Conservation (phyloP, 2,329 filamentous ascomycete species). For the Alternaria novae-zelandiae region DNA sequence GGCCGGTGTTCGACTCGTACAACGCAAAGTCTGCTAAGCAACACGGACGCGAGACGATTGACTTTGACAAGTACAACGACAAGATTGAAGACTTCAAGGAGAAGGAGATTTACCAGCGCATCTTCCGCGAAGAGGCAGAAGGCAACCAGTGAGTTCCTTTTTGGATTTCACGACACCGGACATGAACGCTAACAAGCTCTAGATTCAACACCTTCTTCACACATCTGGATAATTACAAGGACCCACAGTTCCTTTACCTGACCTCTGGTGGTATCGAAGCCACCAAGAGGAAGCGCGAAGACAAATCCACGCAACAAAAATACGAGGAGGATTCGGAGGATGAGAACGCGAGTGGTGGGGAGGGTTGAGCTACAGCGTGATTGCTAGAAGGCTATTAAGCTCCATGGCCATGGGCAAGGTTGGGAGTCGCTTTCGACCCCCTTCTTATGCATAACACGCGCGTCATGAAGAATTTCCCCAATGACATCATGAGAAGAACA, state of each 20-base stretch:
- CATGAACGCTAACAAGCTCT: conserved; percentile 14
- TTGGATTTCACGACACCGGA: neutral
- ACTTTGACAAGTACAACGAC: conserved; percentile 78
- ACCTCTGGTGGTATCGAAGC: conserved; percentile 56
- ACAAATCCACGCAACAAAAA: conserved; percentile 33
- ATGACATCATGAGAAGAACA: neutral
- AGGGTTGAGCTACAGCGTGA: conserved; percentile 24
- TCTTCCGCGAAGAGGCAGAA: conserved; percentile 88
- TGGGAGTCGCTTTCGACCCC: neutral
- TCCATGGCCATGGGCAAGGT: neutral
- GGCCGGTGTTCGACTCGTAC: conserved; percentile 89
- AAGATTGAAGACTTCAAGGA: conserved; percentile 91
- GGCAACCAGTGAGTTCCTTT: conserved; percentile 75
- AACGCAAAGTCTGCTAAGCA: conserved; percentile 73
- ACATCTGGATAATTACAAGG: conserved; percentile 59
- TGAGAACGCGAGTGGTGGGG: conserved; percentile 45
- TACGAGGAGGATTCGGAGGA: conserved; percentile 45
- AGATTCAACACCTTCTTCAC: conserved; percentile 58
- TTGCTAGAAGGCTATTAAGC: neutral
- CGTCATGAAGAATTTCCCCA: neutral
- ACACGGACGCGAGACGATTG: conserved; percentile 71
- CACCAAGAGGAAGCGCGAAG: conserved; percentile 43
- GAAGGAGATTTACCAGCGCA: conserved; percentile 86
- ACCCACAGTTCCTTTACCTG: conserved; percentile 57
- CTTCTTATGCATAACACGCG: neutral